Base-by-base conservation (phyloP, 169 alveolate genomes). In the Toxoplasma gondii region DNA sequence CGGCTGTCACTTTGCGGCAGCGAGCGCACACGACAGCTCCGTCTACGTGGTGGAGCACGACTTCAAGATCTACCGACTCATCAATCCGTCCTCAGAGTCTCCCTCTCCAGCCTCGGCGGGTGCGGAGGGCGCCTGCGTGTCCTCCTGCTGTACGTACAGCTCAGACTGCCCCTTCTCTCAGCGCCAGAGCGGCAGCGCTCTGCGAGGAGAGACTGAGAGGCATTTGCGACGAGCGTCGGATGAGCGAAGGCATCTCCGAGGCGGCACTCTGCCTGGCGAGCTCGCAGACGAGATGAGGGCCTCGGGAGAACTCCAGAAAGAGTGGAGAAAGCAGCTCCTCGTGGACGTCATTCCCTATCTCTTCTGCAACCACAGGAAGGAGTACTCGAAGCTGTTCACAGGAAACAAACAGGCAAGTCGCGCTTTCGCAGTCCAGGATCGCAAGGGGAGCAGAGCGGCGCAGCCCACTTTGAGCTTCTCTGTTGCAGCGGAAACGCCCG, bases 331-430 rank as follows among this genome's bases (percentile, higher is more conserved):
- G 38, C 69, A 82, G 41, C 69, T 82, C 9, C 90, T 82, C 36
- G 90, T 82, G 41, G 90, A 82, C 36, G 90, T 82, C 24, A 38
- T 82, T 82, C 90, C 90, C 44, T 82, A 82, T 44, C 90, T 82
- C 41, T 82, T 41, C 38, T 82, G 90, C 64, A 12, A 82, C 90
- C 67, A 82, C 90, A 2, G 90, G 12, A 38, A 82, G 67, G 90
- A 82, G 38, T 82, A 82, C 90, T 29, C 90, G 31, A 82, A 82
- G 34, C 36, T 82, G 69, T 82, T 82, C 90, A 82, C 90, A 4
- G 90, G 90, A 82, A 82, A 82, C 29, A 82, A 82, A 36, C 90
- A 82, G 90, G 90, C 38, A 36, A 41, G 69, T 4, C 38, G 43
- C 17, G 5, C 16, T 17, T 34, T 69, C 82, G 34, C 82, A 7